These are phyloP conservation scores for Candida nitratophila DNA, from an alignment of 805 yeast genomes.

Conservation along the genomic window DNA sequence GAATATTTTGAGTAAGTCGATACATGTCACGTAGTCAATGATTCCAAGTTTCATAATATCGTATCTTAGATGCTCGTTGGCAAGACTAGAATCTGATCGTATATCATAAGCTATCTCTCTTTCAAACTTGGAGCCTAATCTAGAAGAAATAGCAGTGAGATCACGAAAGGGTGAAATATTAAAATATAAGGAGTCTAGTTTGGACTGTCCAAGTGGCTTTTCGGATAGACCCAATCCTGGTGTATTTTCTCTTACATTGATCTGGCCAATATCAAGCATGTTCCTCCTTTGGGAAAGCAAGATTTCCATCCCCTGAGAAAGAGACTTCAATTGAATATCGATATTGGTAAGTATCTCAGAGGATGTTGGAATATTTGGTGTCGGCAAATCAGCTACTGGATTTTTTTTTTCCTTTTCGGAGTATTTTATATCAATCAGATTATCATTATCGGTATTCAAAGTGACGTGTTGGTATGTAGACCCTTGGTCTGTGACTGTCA, in stretches of 20 bases:
- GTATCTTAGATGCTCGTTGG: conserved; percentile 6
- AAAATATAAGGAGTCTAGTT: conserved; percentile 9
- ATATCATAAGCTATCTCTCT: conserved; percentile 19
- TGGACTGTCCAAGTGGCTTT: not conserved
- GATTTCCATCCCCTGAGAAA: not conserved
- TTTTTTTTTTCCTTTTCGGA: not conserved
- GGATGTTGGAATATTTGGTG: not conserved
- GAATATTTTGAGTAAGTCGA: conserved; percentile 41
- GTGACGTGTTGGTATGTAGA: not conserved
- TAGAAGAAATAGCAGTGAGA: conserved; percentile 12
- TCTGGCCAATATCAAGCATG: not conserved
- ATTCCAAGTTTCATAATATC: conserved; percentile 31
- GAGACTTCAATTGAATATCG: not conserved
- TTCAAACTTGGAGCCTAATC: conserved; percentile 16
- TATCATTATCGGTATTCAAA: not conserved
- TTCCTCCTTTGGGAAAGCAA: not conserved
- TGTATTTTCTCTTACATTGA: not conserved
- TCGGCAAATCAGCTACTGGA: too few relatives aligned
- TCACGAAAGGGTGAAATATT: conserved; percentile 19
- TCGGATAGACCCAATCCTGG: not conserved
- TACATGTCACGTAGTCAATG: conserved; percentile 36
- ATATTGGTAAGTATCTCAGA: not conserved
- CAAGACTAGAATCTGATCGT: conserved; percentile 1
- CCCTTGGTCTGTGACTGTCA: not conserved
- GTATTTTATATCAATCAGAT: not conserved